Evolutionary conservation across 73 alveolate genomes (phyloP), one percentile per base, ranked within the genome.

Genomic region (Tetrahymena borealis): DNA sequence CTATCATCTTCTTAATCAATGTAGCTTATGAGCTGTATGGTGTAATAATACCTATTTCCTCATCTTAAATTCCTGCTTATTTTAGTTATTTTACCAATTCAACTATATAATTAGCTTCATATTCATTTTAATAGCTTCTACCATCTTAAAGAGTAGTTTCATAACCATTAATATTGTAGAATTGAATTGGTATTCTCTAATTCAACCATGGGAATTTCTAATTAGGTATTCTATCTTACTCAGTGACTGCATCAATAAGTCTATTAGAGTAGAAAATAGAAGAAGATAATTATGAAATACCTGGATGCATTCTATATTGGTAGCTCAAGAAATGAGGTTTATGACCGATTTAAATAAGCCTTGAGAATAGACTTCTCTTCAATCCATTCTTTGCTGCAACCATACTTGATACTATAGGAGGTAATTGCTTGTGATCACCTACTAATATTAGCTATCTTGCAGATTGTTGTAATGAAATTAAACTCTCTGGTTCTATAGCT

Each of bases 291-390:
- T 90, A 38, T 42, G 39, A 16, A 36, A 90, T 42, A 16, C 38
- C 78, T 42, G 91, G 78, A 90, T 90, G 93, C 93, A 90, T 90
- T 39, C 93, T 37, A 90, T 90, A 90, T 32, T 90, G 93, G 38
- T 7, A 36, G 4, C 32, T 37, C 36, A 90, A 90, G 33, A 42
- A 78, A n/a, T 78, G 38, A 90, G 93, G 79, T 16, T 11, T 38
- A 12, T 36, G 24, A 28, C 39, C 33, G 38, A 28, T 38, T 12
- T 90, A 37, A 38, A 32, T 38, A 42, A 90, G 79, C 38, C 93
- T 90, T 90, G 37, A 36, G 38, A 38, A 90, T 16, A 90, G 38
- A 37, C 91, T 42, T 90, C 79, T 90, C 18, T 90, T 90, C n/a
- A 90, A 32, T 38, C 60, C 60, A 9, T 42, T 38, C 38, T 90